Percentiles rank a stretch among this genome's conserved stretches.
Conservation (phyloP, 768 basidiomycete genomes). For the Tylopilus plumbeoviolaceoides region DNA sequence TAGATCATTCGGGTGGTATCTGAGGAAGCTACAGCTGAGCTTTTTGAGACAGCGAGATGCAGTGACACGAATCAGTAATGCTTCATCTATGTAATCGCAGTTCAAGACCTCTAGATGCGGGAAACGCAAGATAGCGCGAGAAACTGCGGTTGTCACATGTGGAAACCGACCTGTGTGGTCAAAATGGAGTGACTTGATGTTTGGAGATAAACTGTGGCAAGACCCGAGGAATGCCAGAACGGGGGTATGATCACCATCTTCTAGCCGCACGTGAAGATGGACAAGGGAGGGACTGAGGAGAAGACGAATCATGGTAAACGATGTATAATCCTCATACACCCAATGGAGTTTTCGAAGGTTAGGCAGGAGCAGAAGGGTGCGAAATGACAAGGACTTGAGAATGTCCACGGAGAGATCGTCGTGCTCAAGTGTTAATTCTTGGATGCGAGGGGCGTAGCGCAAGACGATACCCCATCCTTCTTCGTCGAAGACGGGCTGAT, state of each 20-base stretch:
- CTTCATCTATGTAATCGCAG: slow-evolving; percentile 1
- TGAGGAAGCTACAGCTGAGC: background rate
- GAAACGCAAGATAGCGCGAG: slow-evolving; percentile 1
- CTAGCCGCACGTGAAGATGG: background rate
- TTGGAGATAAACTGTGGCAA: slow-evolving; percentile 4
- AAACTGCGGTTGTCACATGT: background rate
- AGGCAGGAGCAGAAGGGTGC: slow-evolving; percentile 3
- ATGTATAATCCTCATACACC: too few species aligned
- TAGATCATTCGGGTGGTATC: background rate
- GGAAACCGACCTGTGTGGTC: too few species aligned
- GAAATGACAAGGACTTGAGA: slow-evolving; percentile 1
- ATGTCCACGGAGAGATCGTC: background rate
- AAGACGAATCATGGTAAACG: too few species aligned
- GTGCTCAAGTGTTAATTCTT: background rate
- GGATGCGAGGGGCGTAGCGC: slow-evolving; percentile 8
- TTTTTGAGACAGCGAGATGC: background rate
- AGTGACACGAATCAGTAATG: background rate
- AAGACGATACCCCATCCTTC: background rate
- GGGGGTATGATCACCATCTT: background rate
- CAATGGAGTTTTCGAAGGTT: too few species aligned
- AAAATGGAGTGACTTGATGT: slow-evolving; percentile 1
- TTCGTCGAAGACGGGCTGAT: background rate
- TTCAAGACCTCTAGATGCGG: background rate
- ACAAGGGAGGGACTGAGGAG: too few species aligned
- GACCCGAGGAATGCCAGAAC: slow-evolving; percentile 3